phyloP scores from a whole-genome alignment of 257 asterid genomes.

The Paraleonurus japonicus region DNA sequence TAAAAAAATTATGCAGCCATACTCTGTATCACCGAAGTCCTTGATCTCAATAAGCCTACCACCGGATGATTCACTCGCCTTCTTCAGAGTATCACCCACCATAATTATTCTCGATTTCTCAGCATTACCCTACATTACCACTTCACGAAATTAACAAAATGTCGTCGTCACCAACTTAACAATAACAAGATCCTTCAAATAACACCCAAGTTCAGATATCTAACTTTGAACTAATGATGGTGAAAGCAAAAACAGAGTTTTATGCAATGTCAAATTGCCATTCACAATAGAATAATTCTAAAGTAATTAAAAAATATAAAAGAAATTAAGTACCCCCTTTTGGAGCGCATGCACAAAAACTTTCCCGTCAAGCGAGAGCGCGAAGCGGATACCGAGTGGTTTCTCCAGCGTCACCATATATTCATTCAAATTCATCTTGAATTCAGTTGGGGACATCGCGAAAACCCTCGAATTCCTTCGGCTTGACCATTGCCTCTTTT shows the following conservation, averaged over 20 bases:
- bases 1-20: constrained; percentile 32
- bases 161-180: neutral
- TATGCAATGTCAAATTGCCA: neutral
- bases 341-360: constrained; percentile 84
- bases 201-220: neutral
- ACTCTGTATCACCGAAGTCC: constrained; percentile 80
- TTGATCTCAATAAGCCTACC: constrained; percentile 69
- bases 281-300: neutral
- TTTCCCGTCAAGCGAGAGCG: constrained; percentile 77
- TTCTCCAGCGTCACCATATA: constrained; percentile 85
- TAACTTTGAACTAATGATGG: neutral
- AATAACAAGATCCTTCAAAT: constrained; percentile 7
- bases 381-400: constrained; percentile 92
- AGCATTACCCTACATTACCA: constrained; percentile 73
- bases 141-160: neutral
- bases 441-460: constrained; percentile 43
- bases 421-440: constrained; percentile 80
- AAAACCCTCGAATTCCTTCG: constrained; percentile 32
- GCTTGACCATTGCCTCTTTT: constrained; percentile 22
- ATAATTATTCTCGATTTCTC: constrained; percentile 86
- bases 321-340: constrained; percentile 63
- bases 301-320: neutral
- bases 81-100: constrained; percentile 95
- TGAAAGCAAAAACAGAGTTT: neutral
- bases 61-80: constrained; percentile 61